These are phyloP conservation scores for Mycosphaerella sp. DNA, from an alignment of 2,329 filamentous ascomycete genomes.

Conservation along the genomic window DNA sequence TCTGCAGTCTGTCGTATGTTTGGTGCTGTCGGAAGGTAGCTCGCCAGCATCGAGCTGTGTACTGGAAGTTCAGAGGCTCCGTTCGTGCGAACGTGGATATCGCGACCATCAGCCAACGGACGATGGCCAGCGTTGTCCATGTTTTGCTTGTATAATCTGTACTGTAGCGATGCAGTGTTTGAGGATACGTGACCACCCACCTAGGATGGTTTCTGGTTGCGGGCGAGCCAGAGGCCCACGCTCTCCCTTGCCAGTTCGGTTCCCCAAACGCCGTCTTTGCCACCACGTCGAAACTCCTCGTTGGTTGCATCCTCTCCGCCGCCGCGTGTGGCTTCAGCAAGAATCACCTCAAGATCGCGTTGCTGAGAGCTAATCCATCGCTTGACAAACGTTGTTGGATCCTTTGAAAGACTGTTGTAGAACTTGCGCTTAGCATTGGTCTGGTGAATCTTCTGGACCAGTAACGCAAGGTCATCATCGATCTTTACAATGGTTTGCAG, in stretches of 20 bases:
- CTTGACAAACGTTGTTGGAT: constrained; percentile 76
- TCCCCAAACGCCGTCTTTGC: constrained; percentile 57
- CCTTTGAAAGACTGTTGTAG: constrained; percentile 67
- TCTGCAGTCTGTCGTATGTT: no score
- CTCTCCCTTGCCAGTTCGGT: constrained; percentile 55
- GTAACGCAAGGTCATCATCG: constrained; percentile 77
- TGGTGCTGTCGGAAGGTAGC: no score
- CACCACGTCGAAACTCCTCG: constrained; percentile 64
- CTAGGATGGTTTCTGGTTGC: constrained; percentile 22
- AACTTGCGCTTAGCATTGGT: constrained; percentile 90
- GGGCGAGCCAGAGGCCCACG: constrained; percentile 52
- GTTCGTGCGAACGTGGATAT: no score
- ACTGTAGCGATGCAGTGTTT: background rate
- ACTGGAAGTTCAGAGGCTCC: no score
- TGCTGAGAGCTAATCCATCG: constrained; percentile 90
- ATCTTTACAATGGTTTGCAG: constrained; percentile 69
- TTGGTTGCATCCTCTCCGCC: constrained; percentile 46
- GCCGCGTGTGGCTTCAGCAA: constrained; percentile 67
- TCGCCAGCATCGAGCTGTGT: no score
- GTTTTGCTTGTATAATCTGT: no score
- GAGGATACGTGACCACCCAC: background rate
- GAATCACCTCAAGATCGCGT: constrained; percentile 78
- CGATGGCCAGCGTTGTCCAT: no score
- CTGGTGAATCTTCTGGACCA: constrained; percentile 75
- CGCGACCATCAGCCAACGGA: no score